These are phyloP conservation scores for Cyclotella choctawhatcheeana DNA, from an alignment of 108 stramenopile species.

Conservation along the genomic window DNA sequence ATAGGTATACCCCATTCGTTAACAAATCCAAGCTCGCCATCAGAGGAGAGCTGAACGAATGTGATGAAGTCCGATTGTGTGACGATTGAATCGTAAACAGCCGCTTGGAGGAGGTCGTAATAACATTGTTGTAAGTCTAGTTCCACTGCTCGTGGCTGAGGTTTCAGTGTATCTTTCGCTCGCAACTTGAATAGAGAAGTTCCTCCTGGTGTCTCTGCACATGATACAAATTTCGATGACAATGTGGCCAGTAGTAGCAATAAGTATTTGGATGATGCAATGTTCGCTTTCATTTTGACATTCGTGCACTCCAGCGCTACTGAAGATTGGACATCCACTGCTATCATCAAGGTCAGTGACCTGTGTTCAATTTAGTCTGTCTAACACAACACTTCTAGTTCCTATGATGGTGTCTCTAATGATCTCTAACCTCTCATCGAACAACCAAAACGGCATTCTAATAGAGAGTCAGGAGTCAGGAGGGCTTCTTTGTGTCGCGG, in stretches of 20 bases:
- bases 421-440: background rate
- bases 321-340: no score
- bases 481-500: background rate
- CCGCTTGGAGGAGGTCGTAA: constrained; percentile 22
- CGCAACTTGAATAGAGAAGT: no score
- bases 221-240: background rate
- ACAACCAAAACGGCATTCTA: no score
- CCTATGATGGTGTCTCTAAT: background rate
- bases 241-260: background rate
- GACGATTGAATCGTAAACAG: constrained; percentile 16
- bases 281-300: background rate
- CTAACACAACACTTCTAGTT: background rate
- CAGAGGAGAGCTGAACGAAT: constrained; percentile 25
- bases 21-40: background rate
- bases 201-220: background rate
- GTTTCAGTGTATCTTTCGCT: background rate
- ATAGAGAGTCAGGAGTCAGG: no score
- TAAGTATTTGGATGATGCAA: background rate
- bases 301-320: background rate
- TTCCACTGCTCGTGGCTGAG: background rate
- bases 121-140: constrained; percentile 37
- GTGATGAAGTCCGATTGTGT: constrained; percentile 36
- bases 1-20: constrained; percentile 38
- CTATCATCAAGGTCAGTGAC: no score
- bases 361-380: background rate